phyloP scores from a whole-genome alignment of 768 basidiomycete species.

The Russula emetica region DNA sequence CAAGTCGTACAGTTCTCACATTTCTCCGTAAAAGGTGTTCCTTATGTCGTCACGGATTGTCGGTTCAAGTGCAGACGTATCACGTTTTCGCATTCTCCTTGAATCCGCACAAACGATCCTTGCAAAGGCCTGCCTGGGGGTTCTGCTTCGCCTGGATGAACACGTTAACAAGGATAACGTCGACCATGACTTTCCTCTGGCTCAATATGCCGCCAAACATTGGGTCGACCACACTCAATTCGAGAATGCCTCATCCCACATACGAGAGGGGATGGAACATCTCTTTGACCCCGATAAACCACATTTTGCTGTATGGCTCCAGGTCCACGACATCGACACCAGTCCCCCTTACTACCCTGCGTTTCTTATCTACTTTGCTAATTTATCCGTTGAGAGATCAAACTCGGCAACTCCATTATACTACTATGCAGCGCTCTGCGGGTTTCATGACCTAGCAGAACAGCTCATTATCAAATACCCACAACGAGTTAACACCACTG shows the following conservation, averaged over 20 bases:
- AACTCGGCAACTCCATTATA: not conserved
- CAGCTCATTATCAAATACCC: not conserved
- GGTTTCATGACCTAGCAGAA: not conserved
- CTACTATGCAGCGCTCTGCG: slow-evolving; percentile 1
- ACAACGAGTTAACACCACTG: not conserved
- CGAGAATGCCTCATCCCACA: not conserved
- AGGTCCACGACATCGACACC: not conserved
- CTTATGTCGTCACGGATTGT: not conserved
- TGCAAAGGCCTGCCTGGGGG: not conserved
- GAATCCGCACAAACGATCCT: slow-evolving; percentile 4
- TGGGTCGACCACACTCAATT: slow-evolving; percentile 1
- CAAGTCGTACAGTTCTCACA: slow-evolving; percentile 8
- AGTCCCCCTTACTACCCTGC: no score
- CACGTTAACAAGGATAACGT: not conserved
- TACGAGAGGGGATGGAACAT: not conserved
- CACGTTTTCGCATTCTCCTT: not conserved
- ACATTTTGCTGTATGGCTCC: not conserved
- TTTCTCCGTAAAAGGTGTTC: slow-evolving; percentile 7
- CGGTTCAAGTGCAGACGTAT: not conserved
- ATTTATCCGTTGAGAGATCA: no score
- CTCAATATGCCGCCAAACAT: not conserved
- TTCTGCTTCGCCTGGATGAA: not conserved
- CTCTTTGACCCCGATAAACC: not conserved
- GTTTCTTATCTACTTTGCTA: not conserved
- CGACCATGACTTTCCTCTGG: not conserved